These are phyloP conservation scores for Kurtzmaniella cleridarum DNA, from an alignment of 805 yeast genomes.

Conservation along the genomic window DNA sequence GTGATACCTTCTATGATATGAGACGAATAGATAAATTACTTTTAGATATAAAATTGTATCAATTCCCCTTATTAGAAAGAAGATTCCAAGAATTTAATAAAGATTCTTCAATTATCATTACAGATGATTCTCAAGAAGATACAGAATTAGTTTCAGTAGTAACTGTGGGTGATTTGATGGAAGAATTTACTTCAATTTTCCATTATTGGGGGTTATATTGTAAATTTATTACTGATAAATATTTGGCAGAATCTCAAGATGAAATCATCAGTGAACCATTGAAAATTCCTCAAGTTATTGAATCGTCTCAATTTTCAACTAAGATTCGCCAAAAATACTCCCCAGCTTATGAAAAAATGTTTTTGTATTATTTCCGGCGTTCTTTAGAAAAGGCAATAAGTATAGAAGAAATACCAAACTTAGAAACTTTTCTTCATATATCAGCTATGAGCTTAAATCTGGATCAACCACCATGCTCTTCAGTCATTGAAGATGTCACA, in stretches of 20 bases:
- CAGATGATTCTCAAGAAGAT: constrained; percentile 21
- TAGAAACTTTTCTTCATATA: constrained; percentile 29
- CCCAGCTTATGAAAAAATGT: constrained; percentile 60
- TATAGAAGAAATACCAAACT: constrained; percentile 67
- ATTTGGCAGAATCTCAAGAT: constrained; percentile 33
- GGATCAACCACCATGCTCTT: constrained; percentile 65
- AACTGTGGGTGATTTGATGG: constrained; percentile 59
- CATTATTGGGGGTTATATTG: constrained; percentile 83
- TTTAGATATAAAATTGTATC: constrained; percentile 50
- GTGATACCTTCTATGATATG: constrained; percentile 80
- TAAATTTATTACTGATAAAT: constrained; percentile 64
- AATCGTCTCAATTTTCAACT: constrained; percentile 47
- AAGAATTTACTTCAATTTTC: constrained; percentile 70
- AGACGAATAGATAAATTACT: constrained; percentile 53
- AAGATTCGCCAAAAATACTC: constrained; percentile 50
- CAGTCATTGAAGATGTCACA: constrained; percentile 81
- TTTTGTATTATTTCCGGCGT: constrained; percentile 63
- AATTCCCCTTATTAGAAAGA: constrained; percentile 21
- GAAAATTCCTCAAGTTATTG: constrained; percentile 47
- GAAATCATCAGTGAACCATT: constrained; percentile 13
- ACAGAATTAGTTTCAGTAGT: constrained; percentile 46
- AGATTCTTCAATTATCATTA: constrained; percentile 1
- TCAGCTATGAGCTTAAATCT: constrained; percentile 24
- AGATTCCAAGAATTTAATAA: constrained; percentile 8
- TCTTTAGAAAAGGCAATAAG: constrained; percentile 78